Evolutionary conservation across 495 filamentous ascomycete species (phyloP).

Genomic region (Penicillium coffeae): DNA sequence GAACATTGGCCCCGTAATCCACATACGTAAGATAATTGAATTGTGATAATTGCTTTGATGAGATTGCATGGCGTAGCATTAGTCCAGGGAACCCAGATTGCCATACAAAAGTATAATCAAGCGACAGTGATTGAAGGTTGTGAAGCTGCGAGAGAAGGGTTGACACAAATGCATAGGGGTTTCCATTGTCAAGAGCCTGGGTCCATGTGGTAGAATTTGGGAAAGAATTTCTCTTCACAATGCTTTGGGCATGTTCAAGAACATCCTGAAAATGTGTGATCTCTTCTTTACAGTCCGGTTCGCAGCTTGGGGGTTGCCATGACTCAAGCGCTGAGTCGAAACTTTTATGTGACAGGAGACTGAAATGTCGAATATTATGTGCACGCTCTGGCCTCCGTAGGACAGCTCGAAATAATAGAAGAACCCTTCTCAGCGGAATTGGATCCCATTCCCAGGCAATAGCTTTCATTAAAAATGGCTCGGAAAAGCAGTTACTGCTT

Average conservation of each 20-base stretch:
- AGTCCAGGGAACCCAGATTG: conserved; percentile 12
- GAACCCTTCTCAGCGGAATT: conserved; percentile 4
- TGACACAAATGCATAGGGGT: conserved; percentile 10
- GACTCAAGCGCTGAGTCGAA: neutral
- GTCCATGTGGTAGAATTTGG: conserved; percentile 7
- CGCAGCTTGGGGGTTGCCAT: conserved; percentile 4
- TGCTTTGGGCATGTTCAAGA: conserved; percentile 3
- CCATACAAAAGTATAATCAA: conserved; percentile 15
- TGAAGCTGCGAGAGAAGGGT: conserved; percentile 13
- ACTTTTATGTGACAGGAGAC: conserved; percentile 7
- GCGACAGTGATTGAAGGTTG: conserved; percentile 1
- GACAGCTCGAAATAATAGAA: conserved; percentile 7
- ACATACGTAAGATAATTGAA: conserved; percentile 5
- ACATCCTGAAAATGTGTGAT: conserved; percentile 7
- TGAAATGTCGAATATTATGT: conserved; percentile 4
- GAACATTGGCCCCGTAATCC: conserved; percentile 9
- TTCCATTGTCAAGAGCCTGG: conserved; percentile 6
- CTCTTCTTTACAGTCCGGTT: conserved; percentile 4
- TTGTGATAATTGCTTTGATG: conserved; percentile 5
- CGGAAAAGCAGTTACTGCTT: neutral
- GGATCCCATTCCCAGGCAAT: conserved; percentile 7
- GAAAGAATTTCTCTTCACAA: conserved; percentile 5
- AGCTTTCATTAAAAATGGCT: conserved; percentile 1
- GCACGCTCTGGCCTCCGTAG: conserved; percentile 4
- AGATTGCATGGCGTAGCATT: conserved; percentile 13